Evolutionary conservation across 2,329 filamentous ascomycete genomes (phyloP), one percentile per base, ranked within the genome.

Genomic region (Aspergillus fumigatiaffinis): DNA sequence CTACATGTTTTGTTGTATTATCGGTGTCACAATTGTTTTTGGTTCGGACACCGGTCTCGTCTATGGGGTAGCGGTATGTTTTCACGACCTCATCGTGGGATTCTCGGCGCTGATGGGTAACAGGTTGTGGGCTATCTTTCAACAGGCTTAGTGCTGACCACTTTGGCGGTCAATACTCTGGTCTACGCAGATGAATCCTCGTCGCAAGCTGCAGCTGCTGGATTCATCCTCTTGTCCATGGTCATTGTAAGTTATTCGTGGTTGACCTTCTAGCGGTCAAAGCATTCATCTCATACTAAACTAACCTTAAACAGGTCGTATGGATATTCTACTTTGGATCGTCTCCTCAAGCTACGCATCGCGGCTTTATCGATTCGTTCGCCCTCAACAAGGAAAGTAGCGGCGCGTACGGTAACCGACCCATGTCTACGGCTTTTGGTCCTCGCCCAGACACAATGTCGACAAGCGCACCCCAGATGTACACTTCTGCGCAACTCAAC

Each of bases 301-400:
- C 63, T 65, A 35, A 63, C 21, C 20, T 21, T 38, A 17, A 17
- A n/a, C 66, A 97, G 92, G 90, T 96, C 67, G 85, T 97, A 58
- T 99, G 94, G 94, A 96, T 97, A 66, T 96, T 97, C 77, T 97
- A 97, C 81, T 99, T 97, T 70, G 94, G 94, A 68, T 96, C 93
- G 2, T 89, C 92, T 20, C 92, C 93, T 1, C 90, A 91, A 46
- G 90, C 92, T 17, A 85, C 88, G 54, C 90, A 92, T 62, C 90
- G 93, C 67, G 88, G 91, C 56, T 96, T 95, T 73, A 89, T 97
- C 66, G 94, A 99, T 77, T 96, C 93, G 0, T 97, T 97, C 71
- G 92, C 94, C 51, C 83, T 97, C 23, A 86, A 94, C 79, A 97
- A 97, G 78, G 92, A 96, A 68, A 71, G 76, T 48, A 77, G 77